Percentiles rank a stretch among this genome's conserved stretches.
Evolutionary conservation across 148 eudicot genomes (phyloP).

Genomic region (Diospyros lotus): DNA sequence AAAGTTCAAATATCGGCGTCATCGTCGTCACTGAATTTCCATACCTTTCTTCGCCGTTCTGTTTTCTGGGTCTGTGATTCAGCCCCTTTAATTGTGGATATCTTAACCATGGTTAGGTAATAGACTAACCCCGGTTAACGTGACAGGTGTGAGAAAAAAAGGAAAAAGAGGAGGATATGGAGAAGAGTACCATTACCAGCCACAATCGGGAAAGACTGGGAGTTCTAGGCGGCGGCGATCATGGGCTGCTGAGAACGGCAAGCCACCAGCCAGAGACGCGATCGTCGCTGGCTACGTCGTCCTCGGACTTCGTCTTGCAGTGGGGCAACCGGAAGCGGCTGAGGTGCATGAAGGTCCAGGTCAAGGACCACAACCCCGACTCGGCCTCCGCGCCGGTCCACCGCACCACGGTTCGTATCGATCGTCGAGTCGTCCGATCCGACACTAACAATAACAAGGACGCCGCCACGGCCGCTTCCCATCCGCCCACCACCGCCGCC

Average conservation of each 20-base stretch:
- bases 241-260: constrained; percentile 27
- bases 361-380: constrained; percentile 31
- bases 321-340: constrained; percentile 84
- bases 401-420: constrained; percentile 45
- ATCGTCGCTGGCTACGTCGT: constrained; percentile 28
- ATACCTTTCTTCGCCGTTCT: background rate
- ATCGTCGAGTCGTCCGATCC: constrained; percentile 49
- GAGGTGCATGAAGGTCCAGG: constrained; percentile 82
- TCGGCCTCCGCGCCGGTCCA: constrained; percentile 25
- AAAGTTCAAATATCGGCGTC: background rate
- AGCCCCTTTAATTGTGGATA: too few relatives aligned
- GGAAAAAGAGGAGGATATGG: constrained; percentile 25
- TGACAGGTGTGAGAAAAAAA: too few relatives aligned
- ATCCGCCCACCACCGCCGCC: background rate
- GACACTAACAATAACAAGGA: constrained; percentile 24
- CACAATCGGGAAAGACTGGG: constrained; percentile 25
- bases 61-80: too few relatives aligned
- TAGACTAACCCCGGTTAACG: too few relatives aligned
- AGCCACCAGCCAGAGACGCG: constrained; percentile 26
- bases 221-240: background rate
- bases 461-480: constrained; percentile 10
- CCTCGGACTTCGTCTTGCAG: constrained; percentile 65
- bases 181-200: constrained; percentile 19
- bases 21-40: background rate
- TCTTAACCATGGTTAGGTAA: too few relatives aligned